Conservation (phyloP, 78 protist species). For the Mantamonas sphyraenae region DNA sequence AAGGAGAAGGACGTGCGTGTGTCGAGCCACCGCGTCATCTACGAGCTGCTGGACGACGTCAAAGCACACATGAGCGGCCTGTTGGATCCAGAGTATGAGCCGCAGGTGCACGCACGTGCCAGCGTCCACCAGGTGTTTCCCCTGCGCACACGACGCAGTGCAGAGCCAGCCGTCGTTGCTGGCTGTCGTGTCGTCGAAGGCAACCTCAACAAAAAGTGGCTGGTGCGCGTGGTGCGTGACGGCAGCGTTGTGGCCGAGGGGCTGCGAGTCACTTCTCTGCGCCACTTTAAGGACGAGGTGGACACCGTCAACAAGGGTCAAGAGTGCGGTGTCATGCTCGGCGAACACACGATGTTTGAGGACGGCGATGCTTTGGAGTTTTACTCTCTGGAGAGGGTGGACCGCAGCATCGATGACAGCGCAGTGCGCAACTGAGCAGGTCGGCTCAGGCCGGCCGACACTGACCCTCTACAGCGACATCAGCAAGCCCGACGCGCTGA, state of each 20-base stretch:
- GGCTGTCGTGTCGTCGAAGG: constrained; percentile 5
- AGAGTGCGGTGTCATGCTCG: constrained; percentile 23
- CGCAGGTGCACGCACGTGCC: not conserved
- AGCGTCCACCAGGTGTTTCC: not conserved
- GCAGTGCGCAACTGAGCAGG: too few relatives aligned
- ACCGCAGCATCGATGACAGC: too few relatives aligned
- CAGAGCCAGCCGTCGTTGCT: not conserved
- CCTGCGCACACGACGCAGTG: not conserved
- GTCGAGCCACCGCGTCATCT: not conserved
- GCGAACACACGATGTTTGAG: too few relatives aligned
- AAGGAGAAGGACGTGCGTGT: constrained; percentile 2
- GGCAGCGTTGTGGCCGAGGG: not conserved
- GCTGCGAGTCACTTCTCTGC: not conserved
- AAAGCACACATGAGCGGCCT: not conserved
- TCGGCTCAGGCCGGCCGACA: too few relatives aligned
- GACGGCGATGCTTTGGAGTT: too few relatives aligned
- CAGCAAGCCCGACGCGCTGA: not conserved
- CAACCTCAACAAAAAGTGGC: not conserved
- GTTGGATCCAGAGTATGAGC: not conserved
- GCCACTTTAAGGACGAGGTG: constrained; percentile 12
- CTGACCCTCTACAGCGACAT: too few relatives aligned
- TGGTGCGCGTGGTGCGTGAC: not conserved
- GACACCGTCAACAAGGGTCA: not conserved
- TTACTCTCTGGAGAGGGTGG: too few relatives aligned
- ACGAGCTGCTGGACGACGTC: not conserved